phyloP scores from a whole-genome alignment of 73 alveolate species.

The Symbiodinium pilosum region DNA sequence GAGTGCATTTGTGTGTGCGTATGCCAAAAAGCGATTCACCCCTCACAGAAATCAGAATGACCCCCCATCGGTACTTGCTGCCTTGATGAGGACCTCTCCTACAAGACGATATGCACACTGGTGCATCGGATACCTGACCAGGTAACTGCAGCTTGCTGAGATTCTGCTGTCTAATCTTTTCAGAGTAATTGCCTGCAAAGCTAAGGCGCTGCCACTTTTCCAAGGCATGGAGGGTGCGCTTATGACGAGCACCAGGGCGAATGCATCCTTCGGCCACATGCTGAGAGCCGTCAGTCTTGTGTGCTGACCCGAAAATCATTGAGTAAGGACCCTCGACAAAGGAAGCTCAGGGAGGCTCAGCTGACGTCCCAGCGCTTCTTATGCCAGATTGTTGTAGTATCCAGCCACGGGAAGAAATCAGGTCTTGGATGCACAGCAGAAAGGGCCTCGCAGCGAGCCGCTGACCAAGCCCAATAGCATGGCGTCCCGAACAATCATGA shows the following conservation, averaged over 20 bases:
- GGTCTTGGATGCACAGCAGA: slow-evolving; percentile 6
- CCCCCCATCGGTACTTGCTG: not conserved
- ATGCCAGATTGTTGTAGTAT: too few species aligned
- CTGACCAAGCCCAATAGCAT: too few species aligned
- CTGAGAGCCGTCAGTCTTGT: not conserved
- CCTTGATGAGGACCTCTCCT: slow-evolving; percentile 47
- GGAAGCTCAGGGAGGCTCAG: slow-evolving; percentile 19
- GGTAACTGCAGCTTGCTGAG: slow-evolving; percentile 8
- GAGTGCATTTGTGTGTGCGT: too few species aligned
- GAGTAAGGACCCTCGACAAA: slow-evolving; percentile 2
- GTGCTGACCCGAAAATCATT: too few species aligned
- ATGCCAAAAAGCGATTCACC: too few species aligned
- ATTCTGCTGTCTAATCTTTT: not conserved
- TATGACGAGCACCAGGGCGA: slow-evolving; percentile 42
- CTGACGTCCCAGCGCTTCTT: not conserved
- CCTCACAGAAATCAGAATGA: too few species aligned
- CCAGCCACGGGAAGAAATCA: too few species aligned
- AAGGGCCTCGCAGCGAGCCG: not conserved
- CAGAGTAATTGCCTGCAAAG: not conserved
- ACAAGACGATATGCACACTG: slow-evolving; percentile 64
- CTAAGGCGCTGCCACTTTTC: not conserved
- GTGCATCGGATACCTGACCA: slow-evolving; percentile 68
- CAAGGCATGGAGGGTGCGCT: slow-evolving; percentile 45
- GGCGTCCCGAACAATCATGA: too few species aligned
- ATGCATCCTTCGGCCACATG: slow-evolving; percentile 30